Percentiles rank a stretch among this genome's conserved stretches.
Evolutionary conservation across 176 grass and related monocot species (phyloP).

Genomic region (Canna indica): DNA sequence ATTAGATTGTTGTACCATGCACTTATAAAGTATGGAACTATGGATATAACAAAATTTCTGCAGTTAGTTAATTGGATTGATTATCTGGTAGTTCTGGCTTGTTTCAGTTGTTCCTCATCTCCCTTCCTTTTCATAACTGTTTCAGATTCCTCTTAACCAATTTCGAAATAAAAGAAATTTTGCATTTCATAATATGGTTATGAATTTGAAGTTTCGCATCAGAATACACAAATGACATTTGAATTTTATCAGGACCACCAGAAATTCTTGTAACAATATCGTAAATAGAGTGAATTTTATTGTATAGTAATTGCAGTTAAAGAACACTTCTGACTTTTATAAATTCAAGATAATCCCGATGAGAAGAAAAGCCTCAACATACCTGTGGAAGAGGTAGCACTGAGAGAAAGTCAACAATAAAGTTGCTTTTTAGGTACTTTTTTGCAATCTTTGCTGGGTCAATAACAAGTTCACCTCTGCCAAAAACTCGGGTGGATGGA

Average conservation of each 20-base stretch:
- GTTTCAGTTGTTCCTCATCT: no score
- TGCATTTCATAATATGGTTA: no score
- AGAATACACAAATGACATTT: no score
- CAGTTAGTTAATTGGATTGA: no score
- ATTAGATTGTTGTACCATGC: no score
- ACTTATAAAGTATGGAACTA: no score
- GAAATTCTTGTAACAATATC: background rate
- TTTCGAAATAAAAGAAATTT: no score
- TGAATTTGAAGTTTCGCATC: no score
- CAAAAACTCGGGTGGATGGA: constrained; percentile 68
- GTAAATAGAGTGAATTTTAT: background rate
- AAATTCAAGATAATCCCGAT: background rate
- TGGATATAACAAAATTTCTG: no score
- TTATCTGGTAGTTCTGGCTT: no score
- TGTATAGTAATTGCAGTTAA: background rate
- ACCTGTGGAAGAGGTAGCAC: constrained; percentile 89
- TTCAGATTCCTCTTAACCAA: no score
- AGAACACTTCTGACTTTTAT: background rate
- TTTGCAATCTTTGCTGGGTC: constrained; percentile 57
- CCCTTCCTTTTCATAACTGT: no score
- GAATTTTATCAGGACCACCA: background rate
- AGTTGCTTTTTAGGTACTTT: constrained; percentile 62
- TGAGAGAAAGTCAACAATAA: constrained; percentile 59
- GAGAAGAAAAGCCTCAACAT: background rate
- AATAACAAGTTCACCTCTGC: constrained; percentile 73